A percentile compares a stretch with the other conserved stretches of the same genome.
Conservation (phyloP, 1,139 yeast species). For the Zygotorulaspora mrakii region DNA sequence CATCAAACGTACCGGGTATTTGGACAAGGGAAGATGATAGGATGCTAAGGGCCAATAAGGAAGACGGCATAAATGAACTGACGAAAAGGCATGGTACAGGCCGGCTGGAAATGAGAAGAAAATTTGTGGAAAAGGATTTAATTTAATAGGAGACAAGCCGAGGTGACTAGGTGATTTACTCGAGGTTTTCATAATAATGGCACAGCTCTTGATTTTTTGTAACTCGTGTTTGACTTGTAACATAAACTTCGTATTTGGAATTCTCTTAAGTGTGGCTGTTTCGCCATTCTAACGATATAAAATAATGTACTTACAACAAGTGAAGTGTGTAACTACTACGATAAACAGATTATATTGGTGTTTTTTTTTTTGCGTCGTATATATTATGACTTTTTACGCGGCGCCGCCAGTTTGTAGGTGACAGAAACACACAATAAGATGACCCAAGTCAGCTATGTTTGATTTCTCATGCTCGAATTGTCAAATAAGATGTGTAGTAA, state of each 20-base stretch:
- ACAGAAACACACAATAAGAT: too few relatives aligned
- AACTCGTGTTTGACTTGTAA: too few relatives aligned
- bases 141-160: constrained; percentile 21
- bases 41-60: constrained; percentile 34
- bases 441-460: too few relatives aligned
- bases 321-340: too few relatives aligned
- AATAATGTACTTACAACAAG: not conserved
- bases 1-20: constrained; percentile 45
- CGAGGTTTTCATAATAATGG: too few relatives aligned
- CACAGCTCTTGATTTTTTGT: too few relatives aligned
- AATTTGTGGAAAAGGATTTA: constrained; percentile 38
- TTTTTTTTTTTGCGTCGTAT: not conserved
- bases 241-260: too few relatives aligned
- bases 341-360: too few relatives aligned
- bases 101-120: constrained; percentile 41
- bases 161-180: not conserved
- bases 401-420: too few relatives aligned
- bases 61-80: constrained; percentile 35
- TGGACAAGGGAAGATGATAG: constrained; percentile 50
- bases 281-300: not conserved
- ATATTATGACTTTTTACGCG: too few relatives aligned
- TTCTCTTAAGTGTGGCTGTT: not conserved
- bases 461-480: too few relatives aligned
- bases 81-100: constrained; percentile 40
- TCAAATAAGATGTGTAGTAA: too few relatives aligned